A percentile compares a stretch with the other conserved stretches of the same genome.
Conservation (phyloP, 345 rosid species). For the Raphanus sativus region DNA sequence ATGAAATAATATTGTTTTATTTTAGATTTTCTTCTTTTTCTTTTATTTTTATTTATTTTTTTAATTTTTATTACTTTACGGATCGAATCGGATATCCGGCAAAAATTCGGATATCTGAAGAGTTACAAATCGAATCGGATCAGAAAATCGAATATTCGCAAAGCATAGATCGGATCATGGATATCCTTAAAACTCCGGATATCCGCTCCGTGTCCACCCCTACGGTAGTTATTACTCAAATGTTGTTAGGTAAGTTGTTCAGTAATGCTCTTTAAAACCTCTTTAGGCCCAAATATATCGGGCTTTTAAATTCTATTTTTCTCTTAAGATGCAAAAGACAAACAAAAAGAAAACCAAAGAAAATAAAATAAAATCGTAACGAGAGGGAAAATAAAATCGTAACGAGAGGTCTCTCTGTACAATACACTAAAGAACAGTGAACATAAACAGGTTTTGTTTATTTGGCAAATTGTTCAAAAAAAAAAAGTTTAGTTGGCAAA, state of each 20-base stretch:
- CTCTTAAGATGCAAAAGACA: not conserved
- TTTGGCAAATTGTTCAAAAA: not conserved
- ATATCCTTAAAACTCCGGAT: too few species aligned
- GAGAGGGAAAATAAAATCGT: not conserved
- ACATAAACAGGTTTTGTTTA: not conserved
- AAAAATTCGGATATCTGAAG: too few species aligned
- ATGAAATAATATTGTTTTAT: too few species aligned
- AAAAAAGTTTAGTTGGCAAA: conserved; percentile 4
- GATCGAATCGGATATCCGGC: too few species aligned
- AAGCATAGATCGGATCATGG: too few species aligned
- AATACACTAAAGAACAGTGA: conserved; percentile 10
- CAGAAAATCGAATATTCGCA: too few species aligned
- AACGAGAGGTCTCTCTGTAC: conserved; percentile 12
- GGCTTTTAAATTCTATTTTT: not conserved
- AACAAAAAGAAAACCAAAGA: not conserved
- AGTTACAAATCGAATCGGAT: too few species aligned
- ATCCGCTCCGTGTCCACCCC: too few species aligned
- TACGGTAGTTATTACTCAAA: too few species aligned
- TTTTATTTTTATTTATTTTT: too few species aligned
- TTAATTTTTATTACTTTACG: too few species aligned
- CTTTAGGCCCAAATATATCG: not conserved
- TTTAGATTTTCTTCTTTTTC: too few species aligned
- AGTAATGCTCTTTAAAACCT: conserved; percentile 6
- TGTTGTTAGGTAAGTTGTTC: not conserved
- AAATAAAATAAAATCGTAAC: not conserved